These are phyloP conservation scores for Kockiozyma suomiensis DNA, from an alignment of 805 yeast species.

Conservation along the genomic window DNA sequence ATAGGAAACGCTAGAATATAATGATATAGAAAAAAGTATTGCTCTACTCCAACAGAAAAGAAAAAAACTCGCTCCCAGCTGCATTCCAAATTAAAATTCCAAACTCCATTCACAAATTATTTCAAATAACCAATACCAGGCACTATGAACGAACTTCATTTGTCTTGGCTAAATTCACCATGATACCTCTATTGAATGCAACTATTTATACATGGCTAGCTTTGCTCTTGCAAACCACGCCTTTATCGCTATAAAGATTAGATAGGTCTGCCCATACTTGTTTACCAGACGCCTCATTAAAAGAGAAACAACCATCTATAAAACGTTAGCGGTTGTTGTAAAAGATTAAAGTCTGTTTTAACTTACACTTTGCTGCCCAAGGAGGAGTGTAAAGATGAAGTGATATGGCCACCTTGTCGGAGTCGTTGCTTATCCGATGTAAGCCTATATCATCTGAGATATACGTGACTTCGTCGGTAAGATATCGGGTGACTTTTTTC, in stretches of 20 bases:
- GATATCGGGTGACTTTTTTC: constrained; percentile 38
- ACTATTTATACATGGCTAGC: constrained; percentile 9
- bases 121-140: too few relatives aligned
- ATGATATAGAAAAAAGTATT: neutral
- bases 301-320: constrained; percentile 44
- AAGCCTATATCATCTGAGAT: constrained; percentile 67
- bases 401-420: constrained; percentile 54
- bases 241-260: constrained; percentile 64
- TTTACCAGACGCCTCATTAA: constrained; percentile 52
- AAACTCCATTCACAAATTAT: neutral
- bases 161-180: neutral
- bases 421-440: constrained; percentile 61
- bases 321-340: too few relatives aligned
- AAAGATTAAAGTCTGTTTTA: too few relatives aligned
- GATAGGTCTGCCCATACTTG: constrained; percentile 46
- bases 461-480: constrained; percentile 56
- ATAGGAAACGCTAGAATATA: too few relatives aligned
- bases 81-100: neutral
- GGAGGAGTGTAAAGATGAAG: constrained; percentile 79
- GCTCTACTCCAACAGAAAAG: neutral
- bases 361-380: constrained; percentile 64
- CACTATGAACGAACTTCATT: too few relatives aligned
- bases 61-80: too few relatives aligned
- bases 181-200: neutral
- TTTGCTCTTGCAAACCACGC: constrained; percentile 39